Base-by-base conservation (phyloP, 352 stramenopile species). In the Pythium dissimile region DNA sequence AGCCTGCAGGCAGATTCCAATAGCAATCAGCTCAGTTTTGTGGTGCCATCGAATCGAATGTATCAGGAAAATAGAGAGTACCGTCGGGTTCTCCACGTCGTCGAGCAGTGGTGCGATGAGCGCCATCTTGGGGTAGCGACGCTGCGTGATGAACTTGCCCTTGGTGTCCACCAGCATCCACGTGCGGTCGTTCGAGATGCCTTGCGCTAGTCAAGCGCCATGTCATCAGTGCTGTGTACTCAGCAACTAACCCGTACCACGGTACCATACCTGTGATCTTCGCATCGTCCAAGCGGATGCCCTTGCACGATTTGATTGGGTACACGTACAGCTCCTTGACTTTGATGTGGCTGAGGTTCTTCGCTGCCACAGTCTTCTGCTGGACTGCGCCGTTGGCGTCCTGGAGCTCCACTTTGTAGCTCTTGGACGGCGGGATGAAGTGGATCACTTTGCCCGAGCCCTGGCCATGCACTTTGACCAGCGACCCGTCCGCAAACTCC, bases 231-330 rank as follows among this genome's bases (percentile, higher is more conserved):
- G 13, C 8, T 37, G 31, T 13, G 13, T 37, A 8, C 8, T 13
- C 13, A 13, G 8, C 31, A 37, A 37, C 8, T 37, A 8, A 13
- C 31, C 31, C 31, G 13, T 37, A 8, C n/a, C 15, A 50, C 24
- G 12, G 18, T 13, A 62, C 44, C n/a, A 21, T 18, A 65, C 48
- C 23, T 21, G 79, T 84, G 38, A 92, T 66, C 37, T 73, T 38
- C 0, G 64, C 74, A 26, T 66, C 50, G 1, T 75, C 54, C 6
- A 94, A 37, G 3, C 70, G 64, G n/a, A 89, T 77, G 1, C 77
- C 80, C 43, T 62, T 67, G 59, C 84, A 93, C n/a, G 75, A 89
- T 64, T 96, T 94, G 67, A 96, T 73, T 27, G 86, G 86, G 62
- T 94, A 96, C 37, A 96, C 58, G 54, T 67, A 79, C 9, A 94